Base-by-base conservation (phyloP, 129 eudicot species). In the Pseudognaphalium luteoalbum region DNA sequence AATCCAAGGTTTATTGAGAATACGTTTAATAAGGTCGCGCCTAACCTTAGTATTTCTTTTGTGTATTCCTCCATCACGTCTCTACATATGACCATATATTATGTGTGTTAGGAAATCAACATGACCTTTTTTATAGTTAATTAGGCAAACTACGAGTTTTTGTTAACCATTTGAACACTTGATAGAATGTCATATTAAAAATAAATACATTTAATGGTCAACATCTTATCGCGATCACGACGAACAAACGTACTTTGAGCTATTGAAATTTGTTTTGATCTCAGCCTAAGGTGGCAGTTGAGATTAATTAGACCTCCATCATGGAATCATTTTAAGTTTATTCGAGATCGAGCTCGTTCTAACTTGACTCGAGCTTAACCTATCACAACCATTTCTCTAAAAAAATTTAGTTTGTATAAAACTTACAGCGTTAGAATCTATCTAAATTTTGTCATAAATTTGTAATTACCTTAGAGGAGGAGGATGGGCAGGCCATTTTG, bases 401-500 rank as follows among this genome's bases (percentile, higher is more conserved):
- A 25, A 0, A 25, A 0, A 1, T 12, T 32, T 32, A 4, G 14
- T 47, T 47, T 14, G 14, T 47, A 47, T 2, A 12, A 44, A 0
- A 44, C 15, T 12, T 44, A 25, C 28, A 25, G 28, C 28, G 28
- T 25, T 25, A 25, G 28, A 25, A 25, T 25, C 28, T 25, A 25
- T 25, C 28, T 25, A 25, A 25, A 25, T 25, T 0, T 25, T 25
- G 28, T 25, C 28, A 25, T 25, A 25, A 25, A 25, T 25, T 25
- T 25, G 28, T 25, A 25, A 25, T 25, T 34, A 92, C 97, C 96
- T 87, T 39, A 89, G 82, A 15, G 83, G 68, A 17, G 66, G 25
- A 2, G 98, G 96, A 10, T 76, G 87, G 17, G 84, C 80, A 78
- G 98, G 98, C 98, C 98, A 92, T 63, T 90, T 92, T 42, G 86